Base-by-base conservation (phyloP, 2,329 filamentous ascomycete genomes). In the Cladosporium sp. region DNA sequence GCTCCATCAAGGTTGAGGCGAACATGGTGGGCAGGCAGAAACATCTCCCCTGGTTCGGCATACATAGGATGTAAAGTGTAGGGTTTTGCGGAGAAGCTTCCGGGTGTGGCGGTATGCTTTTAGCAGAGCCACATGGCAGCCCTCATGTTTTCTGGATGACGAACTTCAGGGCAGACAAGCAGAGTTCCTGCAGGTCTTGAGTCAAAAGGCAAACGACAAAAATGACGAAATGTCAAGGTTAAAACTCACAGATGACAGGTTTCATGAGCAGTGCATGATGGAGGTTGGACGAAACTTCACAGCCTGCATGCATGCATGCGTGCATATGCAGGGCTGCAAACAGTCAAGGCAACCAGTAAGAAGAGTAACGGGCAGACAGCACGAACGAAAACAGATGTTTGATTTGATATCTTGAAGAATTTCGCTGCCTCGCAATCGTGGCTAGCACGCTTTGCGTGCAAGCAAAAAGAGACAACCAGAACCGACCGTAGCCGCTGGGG, bases 41-140 rank as follows among this genome's bases (percentile, higher is more conserved):
- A 46, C n/a, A n/a, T 35, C 11, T 44, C n/a, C 8, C n/a, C 40
- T 46, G 56, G 35, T 44, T 59, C 56, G 56, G 56, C 56, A 46
- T 59, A 46, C 26, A 23, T 14, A 26, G 1, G 23, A 14, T 8
- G 53, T 31, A 16, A 6, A 21, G 35, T 11, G 55, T n/a, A 23
- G 33, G 29, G 31, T 10, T 57, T n/a, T 28, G 56, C 37, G 56
- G 56, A 59, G 56, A 44, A 46, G 37, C 56, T 40, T 59, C 26
- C 33, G 56, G 56, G 33, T 59, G 56, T 40, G 56, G 35, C 56
- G 56, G 33, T 31, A 46, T 59, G 37, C 55, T 58, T 58, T 58
- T 14, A 3, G 12, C 12, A 35, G 33, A 35, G 14, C 33, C 33
- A 35, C 33, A 35, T 35, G 49, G n/a, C 49, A 29, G 37, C 10